These are phyloP conservation scores for Candida orba DNA, from an alignment of 805 yeast species.

Conservation along the genomic window DNA sequence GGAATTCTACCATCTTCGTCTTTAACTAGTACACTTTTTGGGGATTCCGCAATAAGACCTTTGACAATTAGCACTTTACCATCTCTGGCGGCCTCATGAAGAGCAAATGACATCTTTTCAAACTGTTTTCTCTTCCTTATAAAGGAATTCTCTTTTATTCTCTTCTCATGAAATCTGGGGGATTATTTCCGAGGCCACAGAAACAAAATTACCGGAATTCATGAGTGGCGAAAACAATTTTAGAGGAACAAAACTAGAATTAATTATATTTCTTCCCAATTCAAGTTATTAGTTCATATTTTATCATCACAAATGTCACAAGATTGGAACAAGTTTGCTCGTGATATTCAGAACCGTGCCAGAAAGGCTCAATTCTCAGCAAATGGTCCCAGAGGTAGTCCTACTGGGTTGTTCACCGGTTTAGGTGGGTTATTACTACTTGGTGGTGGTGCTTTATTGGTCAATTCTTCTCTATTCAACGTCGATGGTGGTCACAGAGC, in stretches of 20 bases:
- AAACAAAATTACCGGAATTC: background rate
- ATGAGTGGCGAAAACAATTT: background rate
- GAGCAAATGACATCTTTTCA: constrained; percentile 8
- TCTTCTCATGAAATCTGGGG: too few species aligned
- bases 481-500: constrained; percentile 99
- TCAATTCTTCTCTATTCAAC: constrained; percentile 58
- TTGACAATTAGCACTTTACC: constrained; percentile 47
- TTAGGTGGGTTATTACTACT: constrained; percentile 51
- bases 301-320: constrained; percentile 11
- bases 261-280: background rate
- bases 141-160: too few species aligned
- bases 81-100: constrained; percentile 64
- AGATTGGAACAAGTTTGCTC: constrained; percentile 48
- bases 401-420: constrained; percentile 51
- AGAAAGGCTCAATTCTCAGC: constrained; percentile 35
- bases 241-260: too few species aligned
- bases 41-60: constrained; percentile 37
- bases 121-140: background rate
- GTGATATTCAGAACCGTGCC: constrained; percentile 40
- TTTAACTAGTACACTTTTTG: constrained; percentile 36
- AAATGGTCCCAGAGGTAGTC: constrained; percentile 29
- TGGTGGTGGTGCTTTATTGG: constrained; percentile 48
- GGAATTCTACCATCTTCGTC: constrained; percentile 80
- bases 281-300: background rate
- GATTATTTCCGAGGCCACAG: background rate